Evolutionary conservation across 2,329 filamentous ascomycete genomes (phyloP).

Genomic region (Ambrosiella xylebori): DNA sequence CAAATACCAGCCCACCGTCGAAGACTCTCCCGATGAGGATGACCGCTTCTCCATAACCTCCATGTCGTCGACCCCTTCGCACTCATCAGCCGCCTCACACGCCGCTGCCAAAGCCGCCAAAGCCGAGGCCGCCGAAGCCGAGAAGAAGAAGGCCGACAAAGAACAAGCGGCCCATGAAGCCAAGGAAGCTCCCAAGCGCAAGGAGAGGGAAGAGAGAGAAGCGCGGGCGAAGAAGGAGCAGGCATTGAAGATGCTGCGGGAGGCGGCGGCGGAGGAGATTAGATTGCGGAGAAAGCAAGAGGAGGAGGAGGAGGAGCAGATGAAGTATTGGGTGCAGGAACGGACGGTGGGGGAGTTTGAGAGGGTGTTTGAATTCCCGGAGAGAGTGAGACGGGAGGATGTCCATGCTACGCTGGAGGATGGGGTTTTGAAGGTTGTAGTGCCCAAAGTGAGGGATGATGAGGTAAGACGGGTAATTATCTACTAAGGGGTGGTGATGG

Average conservation of each 20-base stretch:
- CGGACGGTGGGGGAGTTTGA: conserved; percentile 50
- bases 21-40: conserved; percentile 30
- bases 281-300: conserved; percentile 16
- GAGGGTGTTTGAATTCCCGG: conserved; percentile 51
- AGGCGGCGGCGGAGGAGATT: conserved; percentile 2
- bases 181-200: conserved; percentile 8
- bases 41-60: conserved; percentile 16
- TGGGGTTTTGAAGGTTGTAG: conserved; percentile 43
- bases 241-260: neutral
- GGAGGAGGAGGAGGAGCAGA: conserved; percentile 25
- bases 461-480: conserved; percentile 35
- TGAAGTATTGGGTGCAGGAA: conserved; percentile 56
- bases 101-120: conserved; percentile 15
- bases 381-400: conserved; percentile 41
- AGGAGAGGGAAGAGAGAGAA: neutral
- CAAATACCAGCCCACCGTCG: conserved; percentile 37
- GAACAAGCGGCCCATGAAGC: conserved; percentile 13
- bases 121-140: conserved; percentile 1
- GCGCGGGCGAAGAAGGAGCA: neutral
- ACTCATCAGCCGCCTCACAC: conserved; percentile 15
- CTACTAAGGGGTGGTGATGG: conserved; percentile 22
- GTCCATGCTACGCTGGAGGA: conserved; percentile 48
- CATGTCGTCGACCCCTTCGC: conserved; percentile 14
- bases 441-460: conserved; percentile 48
- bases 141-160: conserved; percentile 24